phyloP scores from a whole-genome alignment of 441 rosid genomes.

The Arabidopsis hybrid region DNA sequence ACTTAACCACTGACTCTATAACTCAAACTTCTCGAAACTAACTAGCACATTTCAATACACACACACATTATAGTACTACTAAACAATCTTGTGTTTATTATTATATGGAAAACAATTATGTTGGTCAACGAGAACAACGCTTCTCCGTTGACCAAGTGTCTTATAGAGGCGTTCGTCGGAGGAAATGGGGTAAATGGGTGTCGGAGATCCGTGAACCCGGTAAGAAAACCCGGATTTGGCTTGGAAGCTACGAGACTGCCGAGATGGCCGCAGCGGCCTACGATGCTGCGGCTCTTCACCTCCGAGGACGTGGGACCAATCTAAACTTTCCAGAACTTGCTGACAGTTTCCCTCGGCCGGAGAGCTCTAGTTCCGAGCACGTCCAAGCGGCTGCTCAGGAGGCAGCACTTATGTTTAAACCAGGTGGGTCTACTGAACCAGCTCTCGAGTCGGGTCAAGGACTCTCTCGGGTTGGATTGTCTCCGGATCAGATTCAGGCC shows the following conservation, averaged over 20 bases:
- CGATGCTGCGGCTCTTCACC: constrained; percentile 74
- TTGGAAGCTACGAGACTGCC: constrained; percentile 83
- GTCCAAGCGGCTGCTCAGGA: constrained; percentile 79
- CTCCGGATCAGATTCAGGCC: constrained; percentile 79
- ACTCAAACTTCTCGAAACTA: not conserved
- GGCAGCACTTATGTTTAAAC: constrained; percentile 55
- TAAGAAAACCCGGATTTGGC: constrained; percentile 82
- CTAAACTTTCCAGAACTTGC: constrained; percentile 73
- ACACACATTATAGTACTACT: not conserved
- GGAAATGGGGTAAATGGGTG: constrained; percentile 98
- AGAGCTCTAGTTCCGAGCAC: constrained; percentile 58
- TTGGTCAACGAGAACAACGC: constrained; percentile 30
- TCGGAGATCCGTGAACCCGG: constrained; percentile 93
- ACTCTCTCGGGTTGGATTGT: constrained; percentile 58
- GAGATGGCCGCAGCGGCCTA: constrained; percentile 96
- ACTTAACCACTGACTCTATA: constrained; percentile 21
- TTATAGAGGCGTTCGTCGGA: constrained; percentile 75
- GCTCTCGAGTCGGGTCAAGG: constrained; percentile 25
- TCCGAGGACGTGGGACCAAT: constrained; percentile 65
- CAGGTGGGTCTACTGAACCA: constrained; percentile 28
- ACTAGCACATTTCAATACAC: constrained; percentile 1
- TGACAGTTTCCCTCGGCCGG: constrained; percentile 57
- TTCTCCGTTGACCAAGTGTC: constrained; percentile 43
- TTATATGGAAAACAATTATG: constrained; percentile 38
- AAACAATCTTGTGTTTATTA: not conserved